Evolutionary conservation across 257 asterid genomes (phyloP).

Genomic region (Cinchona pubescens): DNA sequence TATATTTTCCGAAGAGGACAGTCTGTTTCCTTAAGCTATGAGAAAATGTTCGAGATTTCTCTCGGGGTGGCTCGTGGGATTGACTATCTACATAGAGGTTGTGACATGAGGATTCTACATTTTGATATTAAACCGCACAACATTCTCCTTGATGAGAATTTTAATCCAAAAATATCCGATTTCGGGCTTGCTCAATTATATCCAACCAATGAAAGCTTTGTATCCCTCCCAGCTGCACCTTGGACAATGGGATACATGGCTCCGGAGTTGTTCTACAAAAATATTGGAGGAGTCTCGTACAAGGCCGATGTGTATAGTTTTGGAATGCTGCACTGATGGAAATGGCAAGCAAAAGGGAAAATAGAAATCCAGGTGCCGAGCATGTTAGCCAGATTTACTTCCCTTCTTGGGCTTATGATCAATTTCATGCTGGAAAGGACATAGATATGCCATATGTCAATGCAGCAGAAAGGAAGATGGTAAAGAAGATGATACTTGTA

Average conservation of each 20-base stretch:
- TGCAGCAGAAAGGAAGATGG: slow-evolving; percentile 39
- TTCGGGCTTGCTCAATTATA: slow-evolving; percentile 37
- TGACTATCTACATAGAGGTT: slow-evolving; percentile 37
- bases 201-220: slow-evolving; percentile 24
- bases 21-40: slow-evolving; percentile 22
- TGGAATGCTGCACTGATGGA: slow-evolving; percentile 59
- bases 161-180: slow-evolving; percentile 32
- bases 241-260: slow-evolving; percentile 45
- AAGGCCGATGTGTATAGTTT: slow-evolving; percentile 59
- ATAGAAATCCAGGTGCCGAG: slow-evolving; percentile 26
- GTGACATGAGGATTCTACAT: slow-evolving; percentile 37
- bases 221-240: slow-evolving; percentile 27
- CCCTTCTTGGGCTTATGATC: slow-evolving; percentile 48
- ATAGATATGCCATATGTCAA: slow-evolving; percentile 27
- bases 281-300: slow-evolving; percentile 36
- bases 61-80: slow-evolving; percentile 49
- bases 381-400: slow-evolving; percentile 34
- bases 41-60: slow-evolving; percentile 38
- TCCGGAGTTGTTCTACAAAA: slow-evolving; percentile 36
- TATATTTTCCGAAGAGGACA: slow-evolving; percentile 19
- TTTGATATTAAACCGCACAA: slow-evolving; percentile 42
- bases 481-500: slow-evolving; percentile 47
- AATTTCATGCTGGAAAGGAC: slow-evolving; percentile 32
- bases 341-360: slow-evolving; percentile 39
- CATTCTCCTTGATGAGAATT: no score